Conservation (phyloP, 108 stramenopile species). For the Hondaea fermentalgiana region DNA sequence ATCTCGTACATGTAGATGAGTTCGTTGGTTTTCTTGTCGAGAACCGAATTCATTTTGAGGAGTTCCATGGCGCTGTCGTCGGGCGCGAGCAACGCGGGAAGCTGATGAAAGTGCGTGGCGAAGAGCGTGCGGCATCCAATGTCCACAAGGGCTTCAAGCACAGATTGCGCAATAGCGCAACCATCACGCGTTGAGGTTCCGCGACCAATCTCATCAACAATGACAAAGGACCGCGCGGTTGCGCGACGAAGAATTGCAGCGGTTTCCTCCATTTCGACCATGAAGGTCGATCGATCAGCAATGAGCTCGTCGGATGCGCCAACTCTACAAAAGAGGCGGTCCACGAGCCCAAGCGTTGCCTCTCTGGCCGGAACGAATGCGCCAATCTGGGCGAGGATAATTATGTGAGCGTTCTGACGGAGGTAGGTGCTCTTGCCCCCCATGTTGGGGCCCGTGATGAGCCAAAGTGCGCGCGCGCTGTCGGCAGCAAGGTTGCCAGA, state of each 20-base stretch:
- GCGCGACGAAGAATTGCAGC: slow-evolving; percentile 74
- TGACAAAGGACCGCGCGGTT: slow-evolving; percentile 64
- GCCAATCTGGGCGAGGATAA: slow-evolving; percentile 81
- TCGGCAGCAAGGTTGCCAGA: background rate
- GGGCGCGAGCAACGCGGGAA: background rate
- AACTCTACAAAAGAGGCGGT: slow-evolving; percentile 69
- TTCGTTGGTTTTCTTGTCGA: background rate
- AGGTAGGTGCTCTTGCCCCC: slow-evolving; percentile 34
- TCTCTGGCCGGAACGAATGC: slow-evolving; percentile 81
- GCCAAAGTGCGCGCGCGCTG: background rate
- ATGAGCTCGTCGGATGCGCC: slow-evolving; percentile 80
- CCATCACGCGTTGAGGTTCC: slow-evolving; percentile 54
- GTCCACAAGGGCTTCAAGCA: slow-evolving; percentile 14
- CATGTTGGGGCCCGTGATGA: slow-evolving; percentile 40
- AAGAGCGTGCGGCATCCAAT: slow-evolving; percentile 44
- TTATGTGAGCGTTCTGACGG: slow-evolving; percentile 58
- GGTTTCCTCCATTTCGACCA: slow-evolving; percentile 86
- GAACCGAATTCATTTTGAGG: background rate
- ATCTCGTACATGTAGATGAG: background rate
- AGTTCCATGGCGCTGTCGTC: background rate
- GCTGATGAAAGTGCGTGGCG: slow-evolving; percentile 33
- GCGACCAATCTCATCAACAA: slow-evolving; percentile 86
- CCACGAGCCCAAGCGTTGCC: slow-evolving; percentile 59
- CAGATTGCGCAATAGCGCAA: slow-evolving; percentile 22
- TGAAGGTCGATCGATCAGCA: slow-evolving; percentile 81